These are phyloP conservation scores for Cercospora sp. DNA, from an alignment of 2,329 filamentous ascomycete genomes.

Conservation along the genomic window DNA sequence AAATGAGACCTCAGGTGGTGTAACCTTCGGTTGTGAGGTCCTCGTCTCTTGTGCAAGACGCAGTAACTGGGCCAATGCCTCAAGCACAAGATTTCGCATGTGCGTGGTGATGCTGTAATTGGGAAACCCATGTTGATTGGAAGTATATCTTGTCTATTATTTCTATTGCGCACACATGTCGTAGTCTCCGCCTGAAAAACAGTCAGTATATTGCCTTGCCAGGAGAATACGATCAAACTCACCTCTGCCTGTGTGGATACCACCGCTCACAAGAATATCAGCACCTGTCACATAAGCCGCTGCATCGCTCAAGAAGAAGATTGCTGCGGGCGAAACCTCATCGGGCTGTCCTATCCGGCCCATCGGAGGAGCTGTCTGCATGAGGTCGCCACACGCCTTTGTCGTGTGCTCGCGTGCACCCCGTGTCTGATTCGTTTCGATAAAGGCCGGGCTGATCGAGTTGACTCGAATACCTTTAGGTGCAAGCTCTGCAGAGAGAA, in stretches of 20 bases:
- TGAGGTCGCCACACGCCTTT: slow-evolving; percentile 27
- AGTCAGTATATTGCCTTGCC: not conserved
- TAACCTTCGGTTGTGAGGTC: not conserved
- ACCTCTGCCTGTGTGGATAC: slow-evolving; percentile 32
- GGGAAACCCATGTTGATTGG: not conserved
- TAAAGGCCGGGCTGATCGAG: slow-evolving; percentile 33
- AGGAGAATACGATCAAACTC: not conserved
- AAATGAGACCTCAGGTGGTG: not conserved
- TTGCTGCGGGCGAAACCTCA: slow-evolving; percentile 38
- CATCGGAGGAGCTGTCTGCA: slow-evolving; percentile 29
- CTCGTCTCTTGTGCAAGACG: not conserved
- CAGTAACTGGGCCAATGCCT: not conserved
- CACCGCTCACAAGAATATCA: slow-evolving; percentile 37
- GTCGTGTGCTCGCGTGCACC: slow-evolving; percentile 26
- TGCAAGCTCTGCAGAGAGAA: slow-evolving; percentile 41
- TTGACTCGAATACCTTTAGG: slow-evolving; percentile 33
- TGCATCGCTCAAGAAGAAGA: slow-evolving; percentile 46
- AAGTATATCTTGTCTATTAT: not conserved
- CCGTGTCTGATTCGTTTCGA: slow-evolving; percentile 31
- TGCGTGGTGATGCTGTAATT: not conserved
- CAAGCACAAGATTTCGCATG: not conserved
- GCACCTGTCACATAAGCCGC: slow-evolving; percentile 45
- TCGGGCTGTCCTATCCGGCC: slow-evolving; percentile 29
- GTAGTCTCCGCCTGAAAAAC: slow-evolving; percentile 7
- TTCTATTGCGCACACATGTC: slow-evolving; percentile 13